Conservation (phyloP, 2,329 filamentous ascomycete genomes). For the Botrytis tulipae region DNA sequence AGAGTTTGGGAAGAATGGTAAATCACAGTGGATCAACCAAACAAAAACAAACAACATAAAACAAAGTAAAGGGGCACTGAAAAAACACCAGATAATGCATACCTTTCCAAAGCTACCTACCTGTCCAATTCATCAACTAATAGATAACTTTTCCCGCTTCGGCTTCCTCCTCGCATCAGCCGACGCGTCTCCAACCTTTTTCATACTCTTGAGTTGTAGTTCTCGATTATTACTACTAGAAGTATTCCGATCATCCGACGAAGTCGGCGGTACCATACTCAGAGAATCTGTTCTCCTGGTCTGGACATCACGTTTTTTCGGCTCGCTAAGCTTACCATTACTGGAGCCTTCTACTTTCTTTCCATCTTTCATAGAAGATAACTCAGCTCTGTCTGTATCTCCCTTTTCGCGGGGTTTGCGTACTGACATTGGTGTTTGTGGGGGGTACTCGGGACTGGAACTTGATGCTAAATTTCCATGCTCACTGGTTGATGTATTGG, state of each 20-base stretch:
- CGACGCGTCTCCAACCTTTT: background rate
- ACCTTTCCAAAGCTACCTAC: background rate
- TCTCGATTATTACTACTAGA: background rate
- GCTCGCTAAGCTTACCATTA: background rate
- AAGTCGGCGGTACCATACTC: background rate
- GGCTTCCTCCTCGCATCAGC: background rate
- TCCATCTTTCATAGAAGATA: background rate
- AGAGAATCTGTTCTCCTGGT: background rate
- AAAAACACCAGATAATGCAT: background rate
- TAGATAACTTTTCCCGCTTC: background rate
- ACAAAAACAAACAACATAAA: no score
- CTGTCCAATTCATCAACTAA: background rate
- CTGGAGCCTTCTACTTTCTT: background rate
- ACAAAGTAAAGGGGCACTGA: no score
- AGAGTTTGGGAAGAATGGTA: fast-evolving
- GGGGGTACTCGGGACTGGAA: background rate
- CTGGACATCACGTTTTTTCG: background rate
- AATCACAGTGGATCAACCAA: background rate
- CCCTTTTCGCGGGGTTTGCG: background rate
- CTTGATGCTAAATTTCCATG: background rate
- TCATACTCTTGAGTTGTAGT: background rate
- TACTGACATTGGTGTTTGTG: background rate
- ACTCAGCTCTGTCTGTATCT: background rate
- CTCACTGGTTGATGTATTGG: background rate
- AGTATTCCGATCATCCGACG: background rate